A percentile compares a stretch with the other conserved stretches of the same genome.
Conservation (phyloP, 768 basidiomycete species). For the Leccinum rimulosum region DNA sequence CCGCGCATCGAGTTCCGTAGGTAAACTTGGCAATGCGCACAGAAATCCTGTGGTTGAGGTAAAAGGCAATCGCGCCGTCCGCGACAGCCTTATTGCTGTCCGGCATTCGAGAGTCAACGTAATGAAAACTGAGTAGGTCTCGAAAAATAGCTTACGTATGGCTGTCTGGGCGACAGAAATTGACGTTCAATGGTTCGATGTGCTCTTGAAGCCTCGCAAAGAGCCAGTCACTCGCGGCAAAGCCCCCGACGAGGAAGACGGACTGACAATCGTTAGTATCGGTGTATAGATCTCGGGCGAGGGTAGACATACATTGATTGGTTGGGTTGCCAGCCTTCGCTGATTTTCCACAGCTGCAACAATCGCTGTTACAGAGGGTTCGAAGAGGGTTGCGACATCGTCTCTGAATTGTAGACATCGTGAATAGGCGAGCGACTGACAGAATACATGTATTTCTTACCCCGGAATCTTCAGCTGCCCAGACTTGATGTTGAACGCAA, state of each 20-base stretch:
- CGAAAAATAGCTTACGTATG: slow-evolving; percentile 41
- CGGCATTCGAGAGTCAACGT: not conserved
- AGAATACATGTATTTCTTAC: slow-evolving; percentile 15
- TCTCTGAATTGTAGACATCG: slow-evolving; percentile 10
- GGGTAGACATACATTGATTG: slow-evolving; percentile 25
- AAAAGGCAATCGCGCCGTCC: slow-evolving; percentile 44
- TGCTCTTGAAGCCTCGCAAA: slow-evolving; percentile 31
- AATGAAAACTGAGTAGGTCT: not conserved
- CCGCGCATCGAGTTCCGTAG: slow-evolving; percentile 36
- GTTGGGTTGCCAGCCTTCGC: slow-evolving; percentile 13
- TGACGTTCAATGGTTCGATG: slow-evolving; percentile 35
- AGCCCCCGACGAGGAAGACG: slow-evolving; percentile 43
- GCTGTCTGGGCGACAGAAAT: slow-evolving; percentile 48
- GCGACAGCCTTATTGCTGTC: slow-evolving; percentile 45
- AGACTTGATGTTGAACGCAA: slow-evolving; percentile 39
- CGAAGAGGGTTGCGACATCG: slow-evolving; percentile 31
- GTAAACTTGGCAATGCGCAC: slow-evolving; percentile 38
- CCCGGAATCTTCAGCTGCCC: slow-evolving; percentile 46
- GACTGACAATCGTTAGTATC: slow-evolving; percentile 23
- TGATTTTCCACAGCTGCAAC: slow-evolving; percentile 25
- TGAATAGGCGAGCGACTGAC: not conserved
- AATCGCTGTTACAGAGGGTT: slow-evolving; percentile 24
- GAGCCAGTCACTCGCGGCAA: slow-evolving; percentile 44
- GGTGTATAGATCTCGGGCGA: not conserved
- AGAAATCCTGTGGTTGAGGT: slow-evolving; percentile 40